phyloP scores from a whole-genome alignment of 345 rosid genomes.

The Sonneratia alba region DNA sequence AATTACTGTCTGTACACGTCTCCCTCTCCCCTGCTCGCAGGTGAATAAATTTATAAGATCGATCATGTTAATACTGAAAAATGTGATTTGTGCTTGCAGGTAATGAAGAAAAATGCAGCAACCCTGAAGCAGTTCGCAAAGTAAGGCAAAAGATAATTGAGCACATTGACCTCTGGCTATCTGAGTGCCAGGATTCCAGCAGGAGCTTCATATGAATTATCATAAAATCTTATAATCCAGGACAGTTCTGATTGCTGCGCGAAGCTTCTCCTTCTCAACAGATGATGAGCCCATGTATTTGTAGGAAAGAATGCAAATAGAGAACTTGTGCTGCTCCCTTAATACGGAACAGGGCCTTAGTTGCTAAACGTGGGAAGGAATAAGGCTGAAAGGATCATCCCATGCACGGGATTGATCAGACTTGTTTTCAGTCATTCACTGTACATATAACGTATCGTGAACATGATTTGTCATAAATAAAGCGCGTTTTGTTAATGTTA shows the following conservation, averaged over 20 bases:
- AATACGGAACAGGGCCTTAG: no score
- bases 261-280: neutral
- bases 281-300: neutral
- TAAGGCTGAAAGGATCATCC: neutral
- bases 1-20: neutral
- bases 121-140: slow-evolving; percentile 78
- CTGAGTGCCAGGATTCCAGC: slow-evolving; percentile 44
- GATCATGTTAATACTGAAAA: neutral
- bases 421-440: neutral
- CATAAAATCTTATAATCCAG: neutral
- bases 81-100: slow-evolving; percentile 29
- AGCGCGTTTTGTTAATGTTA: neutral
- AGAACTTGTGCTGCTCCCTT: neutral
- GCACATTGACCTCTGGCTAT: slow-evolving; percentile 85
- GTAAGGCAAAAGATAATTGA: slow-evolving; percentile 71
- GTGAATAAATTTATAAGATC: slow-evolving; percentile 1
- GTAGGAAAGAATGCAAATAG: neutral
- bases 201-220: slow-evolving; percentile 27
- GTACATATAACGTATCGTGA: neutral
- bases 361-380: neutral
- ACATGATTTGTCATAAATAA: neutral
- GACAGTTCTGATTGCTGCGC: neutral
- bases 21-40: neutral
- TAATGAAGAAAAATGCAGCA: slow-evolving; percentile 61
- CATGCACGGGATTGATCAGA: neutral